Percentiles rank a stretch among this genome's conserved stretches.
Evolutionary conservation across 2,329 filamentous ascomycete species (phyloP).

Genomic region (Aspergillus sp.): DNA sequence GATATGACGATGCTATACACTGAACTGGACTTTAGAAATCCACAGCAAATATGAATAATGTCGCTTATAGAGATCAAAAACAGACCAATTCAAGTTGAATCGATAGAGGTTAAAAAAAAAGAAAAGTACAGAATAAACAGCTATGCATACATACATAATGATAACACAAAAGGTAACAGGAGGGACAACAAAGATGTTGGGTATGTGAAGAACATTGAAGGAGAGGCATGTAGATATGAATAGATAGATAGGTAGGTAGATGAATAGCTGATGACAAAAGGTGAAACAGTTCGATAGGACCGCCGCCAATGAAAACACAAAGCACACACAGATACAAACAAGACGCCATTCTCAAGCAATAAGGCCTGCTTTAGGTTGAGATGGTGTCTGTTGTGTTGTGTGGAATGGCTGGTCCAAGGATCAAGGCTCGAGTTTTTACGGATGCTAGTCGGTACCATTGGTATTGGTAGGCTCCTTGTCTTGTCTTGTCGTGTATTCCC

Average conservation of each 20-base stretch:
- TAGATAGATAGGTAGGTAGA: not conserved
- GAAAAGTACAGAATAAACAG: not conserved
- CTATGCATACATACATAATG: not conserved
- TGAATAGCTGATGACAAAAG: not conserved
- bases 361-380: slow-evolving; percentile 1
- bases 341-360: not conserved
- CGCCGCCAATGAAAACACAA: not conserved
- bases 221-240: not conserved
- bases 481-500: not conserved
- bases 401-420: not conserved
- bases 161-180: not conserved
- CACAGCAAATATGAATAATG: not conserved
- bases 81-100: not conserved
- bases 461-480: not conserved
- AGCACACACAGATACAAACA: not conserved
- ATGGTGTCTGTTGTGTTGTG: not conserved
- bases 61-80: not conserved
- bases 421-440: not conserved
- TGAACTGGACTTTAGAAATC: not conserved
- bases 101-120: not conserved
- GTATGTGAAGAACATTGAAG: slow-evolving; percentile 6
- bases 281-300: not conserved
- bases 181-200: slow-evolving; percentile 1
- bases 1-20: not conserved
- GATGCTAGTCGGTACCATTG: too few relatives aligned